Evolutionary conservation across 2,329 filamentous ascomycete genomes (phyloP).

Genomic region (Onygenales sp.): DNA sequence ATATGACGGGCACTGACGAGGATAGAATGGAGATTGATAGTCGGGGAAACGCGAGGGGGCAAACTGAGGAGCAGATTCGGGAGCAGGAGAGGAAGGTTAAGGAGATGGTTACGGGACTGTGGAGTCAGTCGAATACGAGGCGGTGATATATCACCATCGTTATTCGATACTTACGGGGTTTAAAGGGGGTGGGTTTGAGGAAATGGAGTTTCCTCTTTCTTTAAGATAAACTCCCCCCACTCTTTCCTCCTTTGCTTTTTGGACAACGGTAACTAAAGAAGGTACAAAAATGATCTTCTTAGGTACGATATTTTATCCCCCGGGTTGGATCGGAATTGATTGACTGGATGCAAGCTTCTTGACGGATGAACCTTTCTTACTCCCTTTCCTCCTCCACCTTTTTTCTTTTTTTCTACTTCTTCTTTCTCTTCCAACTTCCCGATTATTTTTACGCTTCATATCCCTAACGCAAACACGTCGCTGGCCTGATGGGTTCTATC

Average conservation of each 20-base stretch:
- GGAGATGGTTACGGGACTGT: constrained; percentile 50
- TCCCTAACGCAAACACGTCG: too few relatives aligned
- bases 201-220: background rate
- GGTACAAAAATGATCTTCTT: background rate
- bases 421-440: background rate
- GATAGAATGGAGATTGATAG: constrained; percentile 47
- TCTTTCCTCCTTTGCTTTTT: background rate
- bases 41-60: constrained; percentile 49
- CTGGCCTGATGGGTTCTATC: too few relatives aligned
- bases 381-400: background rate
- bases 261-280: background rate
- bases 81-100: constrained; percentile 52
- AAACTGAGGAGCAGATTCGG: constrained; percentile 53
- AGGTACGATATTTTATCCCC: background rate
- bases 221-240: background rate
- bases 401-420: background rate
- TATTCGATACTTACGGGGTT: background rate
- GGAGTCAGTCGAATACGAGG: constrained; percentile 30
- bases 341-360: too few relatives aligned
- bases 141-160: constrained; percentile 8
- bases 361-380: background rate
- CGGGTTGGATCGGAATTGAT: background rate
- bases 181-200: background rate
- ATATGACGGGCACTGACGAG: constrained; percentile 23
- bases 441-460: too few relatives aligned